phyloP scores from a whole-genome alignment of 2,329 filamentous ascomycete species.

The Didymella pinodella region DNA sequence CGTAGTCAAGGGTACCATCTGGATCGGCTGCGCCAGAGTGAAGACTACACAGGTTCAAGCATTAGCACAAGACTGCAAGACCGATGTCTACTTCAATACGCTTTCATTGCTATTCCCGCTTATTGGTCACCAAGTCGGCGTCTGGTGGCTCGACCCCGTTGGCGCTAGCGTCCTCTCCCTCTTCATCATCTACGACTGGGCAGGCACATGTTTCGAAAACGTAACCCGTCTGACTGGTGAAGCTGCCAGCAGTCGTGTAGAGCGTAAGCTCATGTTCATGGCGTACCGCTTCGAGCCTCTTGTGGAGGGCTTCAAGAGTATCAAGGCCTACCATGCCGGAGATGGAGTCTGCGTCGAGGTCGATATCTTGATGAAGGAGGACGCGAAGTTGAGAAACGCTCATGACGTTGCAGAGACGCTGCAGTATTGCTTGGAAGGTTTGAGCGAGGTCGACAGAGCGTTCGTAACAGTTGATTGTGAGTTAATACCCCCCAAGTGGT shows the following conservation, averaged over 20 bases:
- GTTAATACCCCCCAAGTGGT: constrained; percentile 23
- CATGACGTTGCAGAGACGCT: constrained; percentile 70
- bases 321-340: constrained; percentile 68
- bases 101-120: constrained; percentile 69
- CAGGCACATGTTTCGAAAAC: constrained; percentile 66
- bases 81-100: constrained; percentile 70
- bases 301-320: constrained; percentile 62
- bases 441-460: constrained; percentile 61
- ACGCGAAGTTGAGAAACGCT: constrained; percentile 60
- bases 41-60: constrained; percentile 72
- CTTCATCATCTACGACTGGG: constrained; percentile 75
- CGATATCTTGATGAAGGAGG: constrained; percentile 65
- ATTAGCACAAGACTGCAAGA: constrained; percentile 68
- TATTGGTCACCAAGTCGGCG: constrained; percentile 63
- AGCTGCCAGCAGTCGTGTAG: constrained; percentile 60
- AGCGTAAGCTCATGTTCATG: constrained; percentile 67
- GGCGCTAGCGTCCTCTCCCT: constrained; percentile 70
- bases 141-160: constrained; percentile 73
- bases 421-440: constrained; percentile 67
- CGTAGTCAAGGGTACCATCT: constrained; percentile 67
- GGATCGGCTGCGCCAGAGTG: constrained; percentile 65
- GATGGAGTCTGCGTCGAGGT: constrained; percentile 71
- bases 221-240: constrained; percentile 67
- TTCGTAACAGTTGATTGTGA: constrained; percentile 62
- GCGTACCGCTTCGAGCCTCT: constrained; percentile 65